These are phyloP conservation scores for Xylariaceae sp. DNA, from an alignment of 2,329 filamentous ascomycete species.

Conservation along the genomic window DNA sequence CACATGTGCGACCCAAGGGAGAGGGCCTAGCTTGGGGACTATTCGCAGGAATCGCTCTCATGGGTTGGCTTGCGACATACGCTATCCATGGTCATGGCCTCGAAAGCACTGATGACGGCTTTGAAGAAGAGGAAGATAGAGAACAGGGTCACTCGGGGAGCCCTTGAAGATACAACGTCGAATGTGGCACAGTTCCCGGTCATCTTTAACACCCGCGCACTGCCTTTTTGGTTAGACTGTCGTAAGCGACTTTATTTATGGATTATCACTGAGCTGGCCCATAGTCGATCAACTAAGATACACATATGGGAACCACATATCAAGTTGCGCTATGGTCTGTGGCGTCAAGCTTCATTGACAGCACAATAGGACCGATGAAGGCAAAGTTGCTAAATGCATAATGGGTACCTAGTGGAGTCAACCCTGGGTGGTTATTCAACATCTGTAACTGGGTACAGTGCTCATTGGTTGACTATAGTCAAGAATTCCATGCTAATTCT, in stretches of 20 bases:
- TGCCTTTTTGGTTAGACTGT: no score
- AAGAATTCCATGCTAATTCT: background rate
- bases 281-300: no score
- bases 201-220: no score
- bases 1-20: slow-evolving; percentile 76
- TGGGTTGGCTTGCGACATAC: slow-evolving; percentile 82
- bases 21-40: slow-evolving; percentile 86
- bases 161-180: background rate
- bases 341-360: no score
- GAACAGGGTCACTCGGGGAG: slow-evolving; percentile 5
- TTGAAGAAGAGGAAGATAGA: slow-evolving; percentile 42
- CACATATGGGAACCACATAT: no score
- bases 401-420: no score
- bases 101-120: slow-evolving; percentile 63
- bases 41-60: slow-evolving; percentile 81
- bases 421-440: background rate
- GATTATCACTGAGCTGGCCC: no score
- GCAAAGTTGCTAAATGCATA: no score
- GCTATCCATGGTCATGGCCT: slow-evolving; percentile 72
- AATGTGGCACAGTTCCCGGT: no score
- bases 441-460: background rate
- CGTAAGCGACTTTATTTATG: background rate
- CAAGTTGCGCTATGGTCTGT: no score
- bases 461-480: background rate
- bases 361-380: no score